Evolutionary conservation across 306 rosid genomes (phyloP).

Genomic region (Oxytropis ochrocephala): DNA sequence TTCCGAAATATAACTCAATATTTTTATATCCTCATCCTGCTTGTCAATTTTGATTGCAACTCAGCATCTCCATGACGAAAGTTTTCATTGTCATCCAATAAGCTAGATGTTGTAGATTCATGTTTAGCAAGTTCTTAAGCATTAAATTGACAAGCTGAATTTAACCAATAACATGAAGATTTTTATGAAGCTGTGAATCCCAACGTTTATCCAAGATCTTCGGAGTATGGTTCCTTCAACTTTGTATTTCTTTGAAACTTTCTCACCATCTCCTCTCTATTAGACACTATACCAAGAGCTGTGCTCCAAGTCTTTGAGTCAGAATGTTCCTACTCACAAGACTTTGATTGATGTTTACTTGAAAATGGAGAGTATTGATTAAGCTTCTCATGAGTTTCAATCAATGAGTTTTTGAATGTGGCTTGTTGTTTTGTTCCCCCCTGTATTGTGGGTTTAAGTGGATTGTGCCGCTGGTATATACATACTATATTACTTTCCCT

Average conservation of each 20-base stretch:
- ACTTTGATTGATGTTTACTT: slow-evolving; percentile 72
- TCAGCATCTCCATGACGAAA: background rate
- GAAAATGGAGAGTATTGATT: slow-evolving; percentile 51
- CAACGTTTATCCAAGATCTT: background rate
- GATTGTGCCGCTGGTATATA: too few species aligned
- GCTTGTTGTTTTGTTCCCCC: too few species aligned
- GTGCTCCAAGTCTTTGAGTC: slow-evolving; percentile 76
- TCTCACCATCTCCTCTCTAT: background rate
- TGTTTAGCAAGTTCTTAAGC: background rate
- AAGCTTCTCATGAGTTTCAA: too few species aligned
- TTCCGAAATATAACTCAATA: background rate
- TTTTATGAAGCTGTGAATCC: background rate
- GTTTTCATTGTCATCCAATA: background rate
- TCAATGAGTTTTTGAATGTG: too few species aligned
- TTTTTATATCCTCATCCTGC: background rate
- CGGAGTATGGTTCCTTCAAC: background rate
- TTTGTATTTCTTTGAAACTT: background rate
- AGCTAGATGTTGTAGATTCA: background rate
- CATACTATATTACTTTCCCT: too few species aligned
- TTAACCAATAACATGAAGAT: background rate
- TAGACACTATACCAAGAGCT: slow-evolving; percentile 60
- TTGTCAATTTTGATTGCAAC: background rate
- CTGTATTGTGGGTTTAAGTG: too few species aligned
- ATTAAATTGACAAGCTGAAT: background rate
- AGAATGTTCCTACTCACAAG: slow-evolving; percentile 70